These are phyloP conservation scores for Lablab purpureus DNA, from an alignment of 306 rosid genomes.

Conservation along the genomic window DNA sequence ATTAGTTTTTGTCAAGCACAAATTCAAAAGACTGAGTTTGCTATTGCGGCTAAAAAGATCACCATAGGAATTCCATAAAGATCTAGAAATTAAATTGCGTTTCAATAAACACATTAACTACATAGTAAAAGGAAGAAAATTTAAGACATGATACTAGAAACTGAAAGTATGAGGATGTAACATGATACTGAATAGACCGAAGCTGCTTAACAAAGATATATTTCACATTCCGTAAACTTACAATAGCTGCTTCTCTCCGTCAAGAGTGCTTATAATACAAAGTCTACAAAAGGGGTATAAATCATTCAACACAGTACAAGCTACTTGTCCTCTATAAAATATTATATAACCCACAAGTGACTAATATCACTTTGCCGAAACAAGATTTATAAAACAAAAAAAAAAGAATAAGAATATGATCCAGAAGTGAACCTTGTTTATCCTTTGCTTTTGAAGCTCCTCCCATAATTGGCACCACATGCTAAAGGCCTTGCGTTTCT, in stretches of 20 bases:
- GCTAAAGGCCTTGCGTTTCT: slow-evolving; percentile 42
- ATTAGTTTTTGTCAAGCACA: background rate
- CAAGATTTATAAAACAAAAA: slow-evolving; percentile 5
- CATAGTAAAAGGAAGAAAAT: background rate
- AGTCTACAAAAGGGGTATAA: slow-evolving; percentile 51
- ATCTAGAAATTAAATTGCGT: background rate
- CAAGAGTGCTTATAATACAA: slow-evolving; percentile 65
- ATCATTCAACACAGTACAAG: slow-evolving; percentile 48
- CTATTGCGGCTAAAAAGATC: background rate
- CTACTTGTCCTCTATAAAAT: slow-evolving; percentile 59
- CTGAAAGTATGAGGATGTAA: background rate
- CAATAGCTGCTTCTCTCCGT: slow-evolving; percentile 50
- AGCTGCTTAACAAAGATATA: slow-evolving; percentile 52
- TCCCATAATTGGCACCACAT: slow-evolving; percentile 37
- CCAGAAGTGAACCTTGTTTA: slow-evolving; percentile 49
- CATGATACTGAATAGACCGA: background rate
- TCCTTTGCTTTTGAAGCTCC: slow-evolving; percentile 44
- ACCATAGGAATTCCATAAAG: background rate
- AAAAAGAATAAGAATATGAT: slow-evolving; percentile 57
- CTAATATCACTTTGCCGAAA: slow-evolving; percentile 54
- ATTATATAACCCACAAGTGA: slow-evolving; percentile 63
- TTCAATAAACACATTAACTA: background rate
- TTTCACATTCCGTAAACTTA: slow-evolving; percentile 64
- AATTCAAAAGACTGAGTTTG: background rate
- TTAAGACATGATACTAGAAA: background rate